phyloP scores from a whole-genome alignment of 768 basidiomycete genomes.

The Lactifluus piperatus region DNA sequence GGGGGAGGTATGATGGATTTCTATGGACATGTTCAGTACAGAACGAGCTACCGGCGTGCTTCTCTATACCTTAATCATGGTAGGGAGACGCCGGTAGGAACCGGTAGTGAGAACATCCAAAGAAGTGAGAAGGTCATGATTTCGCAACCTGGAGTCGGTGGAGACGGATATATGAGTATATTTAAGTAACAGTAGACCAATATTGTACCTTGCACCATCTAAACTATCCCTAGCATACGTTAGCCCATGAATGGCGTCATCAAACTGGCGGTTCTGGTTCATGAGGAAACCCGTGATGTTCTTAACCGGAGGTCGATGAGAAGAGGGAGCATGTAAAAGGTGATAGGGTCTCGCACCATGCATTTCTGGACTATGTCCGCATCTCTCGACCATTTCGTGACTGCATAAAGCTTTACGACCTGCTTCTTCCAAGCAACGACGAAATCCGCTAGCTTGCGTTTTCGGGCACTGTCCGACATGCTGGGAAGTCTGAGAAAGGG shows the following conservation, averaged over 20 bases:
- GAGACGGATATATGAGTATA: neutral
- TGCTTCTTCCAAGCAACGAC: constrained; percentile 88
- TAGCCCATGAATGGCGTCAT: constrained; percentile 53
- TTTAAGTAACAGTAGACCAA: neutral
- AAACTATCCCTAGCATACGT: constrained; percentile 59
- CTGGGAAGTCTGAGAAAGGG: constrained; percentile 27
- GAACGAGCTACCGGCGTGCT: neutral
- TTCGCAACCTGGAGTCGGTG: constrained; percentile 54
- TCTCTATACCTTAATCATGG: constrained; percentile 58
- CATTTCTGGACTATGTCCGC: constrained; percentile 78
- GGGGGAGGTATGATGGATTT: constrained; percentile 59
- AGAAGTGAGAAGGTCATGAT: constrained; percentile 89
- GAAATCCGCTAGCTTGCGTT: constrained; percentile 78
- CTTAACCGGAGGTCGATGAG: constrained; percentile 29
- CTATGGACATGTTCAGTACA: constrained; percentile 30
- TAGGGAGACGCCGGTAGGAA: constrained; percentile 76
- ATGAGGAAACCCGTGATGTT: constrained; percentile 84
- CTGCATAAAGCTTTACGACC: constrained; percentile 79
- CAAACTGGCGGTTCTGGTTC: constrained; percentile 80
- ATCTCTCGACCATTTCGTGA: constrained; percentile 82
- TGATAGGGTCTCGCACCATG: constrained; percentile 44
- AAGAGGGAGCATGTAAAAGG: neutral
- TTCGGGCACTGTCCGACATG: constrained; percentile 74
- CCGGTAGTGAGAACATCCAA: constrained; percentile 83
- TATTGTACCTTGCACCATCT: constrained; percentile 63